A percentile compares a stretch with the other conserved stretches of the same genome.
These are phyloP conservation scores for Thinopyrum elongatum DNA, from an alignment of 176 grass and related monocot genomes.

Conservation along the genomic window DNA sequence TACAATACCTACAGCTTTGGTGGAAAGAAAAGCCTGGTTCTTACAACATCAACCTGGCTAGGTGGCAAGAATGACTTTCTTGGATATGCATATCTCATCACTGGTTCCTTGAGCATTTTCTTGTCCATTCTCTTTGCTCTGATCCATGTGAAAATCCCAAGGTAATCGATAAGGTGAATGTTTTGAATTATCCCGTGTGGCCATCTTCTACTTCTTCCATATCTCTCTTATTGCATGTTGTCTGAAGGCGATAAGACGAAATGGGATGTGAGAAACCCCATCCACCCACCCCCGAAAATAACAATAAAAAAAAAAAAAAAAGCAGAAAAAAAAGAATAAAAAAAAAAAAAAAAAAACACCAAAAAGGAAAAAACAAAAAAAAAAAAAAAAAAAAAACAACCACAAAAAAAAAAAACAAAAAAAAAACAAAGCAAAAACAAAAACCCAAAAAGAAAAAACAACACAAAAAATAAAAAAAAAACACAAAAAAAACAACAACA, in stretches of 20 bases:
- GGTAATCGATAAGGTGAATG: slow-evolving; percentile 40
- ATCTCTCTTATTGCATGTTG: neutral
- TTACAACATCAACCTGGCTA: slow-evolving; percentile 73
- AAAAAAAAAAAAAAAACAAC: too few species aligned
- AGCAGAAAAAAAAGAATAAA: too few species aligned
- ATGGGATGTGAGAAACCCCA: too few species aligned
- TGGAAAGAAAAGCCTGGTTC: slow-evolving; percentile 73
- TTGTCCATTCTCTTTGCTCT: slow-evolving; percentile 79
- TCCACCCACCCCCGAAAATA: too few species aligned
- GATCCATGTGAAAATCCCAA: slow-evolving; percentile 83
- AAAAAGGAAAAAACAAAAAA: too few species aligned
- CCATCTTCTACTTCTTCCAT: neutral
- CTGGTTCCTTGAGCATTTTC: slow-evolving; percentile 61
- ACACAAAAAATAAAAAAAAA: too few species aligned
- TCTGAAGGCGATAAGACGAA: neutral
- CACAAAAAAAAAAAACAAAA: too few species aligned
- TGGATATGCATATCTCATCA: slow-evolving; percentile 73
- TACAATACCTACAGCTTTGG: slow-evolving; percentile 93
- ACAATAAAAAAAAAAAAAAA: too few species aligned
- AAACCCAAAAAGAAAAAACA: too few species aligned
- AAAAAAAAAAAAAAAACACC: too few species aligned
- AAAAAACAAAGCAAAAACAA: too few species aligned
- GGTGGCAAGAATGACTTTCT: slow-evolving; percentile 96
- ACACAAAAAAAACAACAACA: too few species aligned
- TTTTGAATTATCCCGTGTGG: neutral